phyloP scores from a whole-genome alignment of 768 basidiomycete species.

The Leccinum arenicola region DNA sequence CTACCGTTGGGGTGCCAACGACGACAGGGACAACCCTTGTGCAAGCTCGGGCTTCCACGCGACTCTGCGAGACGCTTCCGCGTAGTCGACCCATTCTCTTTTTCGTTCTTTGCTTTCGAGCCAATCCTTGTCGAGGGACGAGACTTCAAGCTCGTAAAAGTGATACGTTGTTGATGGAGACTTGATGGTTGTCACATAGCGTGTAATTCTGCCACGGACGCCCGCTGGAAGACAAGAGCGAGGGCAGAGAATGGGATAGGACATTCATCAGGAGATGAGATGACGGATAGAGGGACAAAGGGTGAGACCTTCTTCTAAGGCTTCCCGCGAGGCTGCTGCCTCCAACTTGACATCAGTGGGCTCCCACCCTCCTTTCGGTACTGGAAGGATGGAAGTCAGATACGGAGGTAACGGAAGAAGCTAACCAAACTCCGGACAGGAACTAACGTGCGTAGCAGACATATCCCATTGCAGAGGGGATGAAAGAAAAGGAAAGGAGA shows the following conservation, averaged over 20 bases:
- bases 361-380: slow-evolving; percentile 95
- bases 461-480: not conserved
- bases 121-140: slow-evolving; percentile 75
- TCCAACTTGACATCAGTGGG: slow-evolving; percentile 75
- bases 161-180: slow-evolving; percentile 81
- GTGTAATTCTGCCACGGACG: slow-evolving; percentile 82
- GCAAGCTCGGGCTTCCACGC: slow-evolving; percentile 86
- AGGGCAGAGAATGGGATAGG: slow-evolving; percentile 38
- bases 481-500: slow-evolving; percentile 5
- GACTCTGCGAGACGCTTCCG: slow-evolving; percentile 70
- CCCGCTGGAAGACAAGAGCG: slow-evolving; percentile 56
- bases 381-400: slow-evolving; percentile 37
- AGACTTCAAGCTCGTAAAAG: slow-evolving; percentile 87
- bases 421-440: not conserved
- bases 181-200: slow-evolving; percentile 80
- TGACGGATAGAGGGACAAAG: slow-evolving; percentile 73
- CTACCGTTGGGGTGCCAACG: slow-evolving; percentile 60
- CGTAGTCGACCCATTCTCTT: slow-evolving; percentile 87
- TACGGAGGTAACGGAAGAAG: not conserved
- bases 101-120: slow-evolving; percentile 74
- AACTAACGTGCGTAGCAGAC: slow-evolving; percentile 1
- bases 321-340: slow-evolving; percentile 88
- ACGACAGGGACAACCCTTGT: slow-evolving; percentile 69
- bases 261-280: slow-evolving; percentile 65
- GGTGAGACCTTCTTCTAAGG: slow-evolving; percentile 95